Base-by-base conservation (phyloP, 1,139 yeast species). In the Geotrichum bryndzae region DNA sequence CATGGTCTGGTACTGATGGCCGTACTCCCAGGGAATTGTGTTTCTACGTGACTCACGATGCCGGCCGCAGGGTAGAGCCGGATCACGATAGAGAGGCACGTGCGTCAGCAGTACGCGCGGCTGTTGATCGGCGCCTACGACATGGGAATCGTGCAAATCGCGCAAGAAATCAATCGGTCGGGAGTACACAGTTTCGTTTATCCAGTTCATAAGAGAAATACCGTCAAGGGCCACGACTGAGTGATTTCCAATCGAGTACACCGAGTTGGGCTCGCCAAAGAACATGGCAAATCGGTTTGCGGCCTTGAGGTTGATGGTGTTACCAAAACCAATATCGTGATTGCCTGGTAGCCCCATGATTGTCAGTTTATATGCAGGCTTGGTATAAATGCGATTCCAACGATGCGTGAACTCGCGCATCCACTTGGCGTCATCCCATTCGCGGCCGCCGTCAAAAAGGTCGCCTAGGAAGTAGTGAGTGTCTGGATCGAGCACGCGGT, bases 251-350 rank as follows among this genome's bases (percentile, higher is more conserved):
- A 84, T 76, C 18, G 82, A 77, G 59, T 80, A 77, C 35, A 79
- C 80, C 61, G 86, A 82, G 10, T 87, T 80, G 3, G 86, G 74
- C 57, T 79, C 85, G 1, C 99, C 99, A 72, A 90, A 92, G 70
- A 80, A 82, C 1, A 86, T 77, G 29, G 82, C 76, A 74, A 92
- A 94, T 66, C 98, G 78, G 45, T 83, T 76, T 57, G 82, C 73
- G 31, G 85, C 82, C 1, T 78, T 74, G 31, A 81, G 82, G 15
- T 82, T 78, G 7, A 83, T 80, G 0, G 86, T 83, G 62, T 85
- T 82, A 45, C 96, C 96, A 73, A 88, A 91, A 0, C 99, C 99
- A 67, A 94, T 90, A 72, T 94, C 99, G 72, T 94, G 99, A 70
- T 94, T 94, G 1, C 99, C 99, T 0, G 98, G 97, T 10, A 92